These are phyloP conservation scores for Microdochium paspali DNA, from an alignment of 2,329 filamentous ascomycete genomes.

Conservation along the genomic window DNA sequence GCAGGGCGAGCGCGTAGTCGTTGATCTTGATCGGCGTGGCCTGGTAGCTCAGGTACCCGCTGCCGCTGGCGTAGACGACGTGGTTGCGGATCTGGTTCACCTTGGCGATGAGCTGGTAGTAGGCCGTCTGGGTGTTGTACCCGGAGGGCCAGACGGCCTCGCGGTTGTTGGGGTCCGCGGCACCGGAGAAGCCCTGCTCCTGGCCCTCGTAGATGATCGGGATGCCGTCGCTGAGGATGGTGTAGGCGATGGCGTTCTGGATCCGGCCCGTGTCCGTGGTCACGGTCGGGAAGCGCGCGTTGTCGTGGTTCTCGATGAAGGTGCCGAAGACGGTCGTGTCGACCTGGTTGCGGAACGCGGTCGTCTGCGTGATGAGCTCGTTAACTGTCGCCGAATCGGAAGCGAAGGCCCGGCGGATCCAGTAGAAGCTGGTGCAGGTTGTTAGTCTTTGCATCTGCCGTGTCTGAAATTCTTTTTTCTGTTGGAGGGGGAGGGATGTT, in stretches of 20 bases:
- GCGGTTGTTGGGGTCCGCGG: conserved; percentile 31
- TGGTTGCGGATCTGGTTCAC: conserved; percentile 41
- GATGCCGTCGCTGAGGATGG: conserved; percentile 44
- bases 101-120: conserved; percentile 33
- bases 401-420: conserved; percentile 15
- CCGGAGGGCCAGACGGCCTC: conserved; percentile 39
- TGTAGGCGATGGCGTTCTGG: conserved; percentile 44
- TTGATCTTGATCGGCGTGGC: conserved; percentile 28
- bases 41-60: conserved; percentile 26
- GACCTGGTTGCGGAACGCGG: conserved; percentile 10
- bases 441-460: neutral
- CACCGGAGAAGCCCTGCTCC: conserved; percentile 42
- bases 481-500: neutral
- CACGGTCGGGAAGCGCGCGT: conserved; percentile 31
- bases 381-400: conserved; percentile 20
- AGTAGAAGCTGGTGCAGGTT: conserved; percentile 9
- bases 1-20: conserved; percentile 30
- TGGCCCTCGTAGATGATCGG: conserved; percentile 51
- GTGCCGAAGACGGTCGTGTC: conserved; percentile 27
- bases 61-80: conserved; percentile 24
- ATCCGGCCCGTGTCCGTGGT: conserved; percentile 36
- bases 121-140: conserved; percentile 28
- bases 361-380: conserved; percentile 20
- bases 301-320: conserved; percentile 42
- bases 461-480: neutral